Evolutionary conservation across 805 yeast genomes (phyloP).

Genomic region (Kazachstania africana): DNA sequence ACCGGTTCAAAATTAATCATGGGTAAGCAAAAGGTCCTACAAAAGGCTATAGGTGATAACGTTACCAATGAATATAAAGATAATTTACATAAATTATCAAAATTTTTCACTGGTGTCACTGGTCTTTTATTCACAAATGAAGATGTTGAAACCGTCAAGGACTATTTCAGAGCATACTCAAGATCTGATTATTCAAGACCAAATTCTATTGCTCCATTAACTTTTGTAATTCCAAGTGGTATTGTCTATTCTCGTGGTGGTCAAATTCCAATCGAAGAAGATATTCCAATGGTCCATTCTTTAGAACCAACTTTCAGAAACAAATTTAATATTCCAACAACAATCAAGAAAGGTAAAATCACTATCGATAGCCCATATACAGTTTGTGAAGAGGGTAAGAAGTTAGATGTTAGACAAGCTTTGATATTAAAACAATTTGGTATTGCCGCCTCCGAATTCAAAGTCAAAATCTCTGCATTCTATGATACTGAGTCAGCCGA

Average conservation of each 20-base stretch:
- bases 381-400: constrained; percentile 72
- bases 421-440: constrained; percentile 90
- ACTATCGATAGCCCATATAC: constrained; percentile 60
- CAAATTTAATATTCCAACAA: constrained; percentile 83
- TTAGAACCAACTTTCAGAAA: constrained; percentile 87
- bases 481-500: constrained; percentile 49
- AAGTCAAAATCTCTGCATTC: constrained; percentile 66
- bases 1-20: constrained; percentile 74
- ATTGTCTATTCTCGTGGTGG: constrained; percentile 93
- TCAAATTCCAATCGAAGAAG: constrained; percentile 78
- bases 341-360: constrained; percentile 81
- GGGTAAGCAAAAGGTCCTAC: constrained; percentile 89
- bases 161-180: constrained; percentile 70
- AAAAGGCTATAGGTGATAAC: constrained; percentile 81
- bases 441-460: constrained; percentile 84
- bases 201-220: constrained; percentile 70
- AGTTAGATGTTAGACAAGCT: constrained; percentile 81
- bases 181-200: constrained; percentile 85
- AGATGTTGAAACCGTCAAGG: constrained; percentile 73
- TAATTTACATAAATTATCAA: constrained; percentile 59
- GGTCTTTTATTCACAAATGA: constrained; percentile 89
- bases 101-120: constrained; percentile 59
- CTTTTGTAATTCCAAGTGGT: constrained; percentile 82
- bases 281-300: constrained; percentile 93
- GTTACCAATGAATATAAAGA: constrained; percentile 86